Percentiles rank a stretch among this genome's conserved stretches.
Evolutionary conservation across 2,329 filamentous ascomycete species (phyloP).

Genomic region (Ceratocystis smalleyi): DNA sequence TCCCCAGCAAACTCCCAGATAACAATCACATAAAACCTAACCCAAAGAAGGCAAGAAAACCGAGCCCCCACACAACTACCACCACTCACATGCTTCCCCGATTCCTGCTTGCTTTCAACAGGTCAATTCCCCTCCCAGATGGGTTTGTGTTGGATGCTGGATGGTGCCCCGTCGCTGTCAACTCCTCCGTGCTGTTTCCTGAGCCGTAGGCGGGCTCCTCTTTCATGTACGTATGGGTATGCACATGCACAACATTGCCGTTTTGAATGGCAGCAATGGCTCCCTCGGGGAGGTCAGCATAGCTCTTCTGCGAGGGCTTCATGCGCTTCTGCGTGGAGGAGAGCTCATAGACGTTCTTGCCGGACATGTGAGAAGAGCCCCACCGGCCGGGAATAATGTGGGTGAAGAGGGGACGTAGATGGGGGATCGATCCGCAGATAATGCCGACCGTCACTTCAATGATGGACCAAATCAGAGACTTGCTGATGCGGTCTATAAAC

Average conservation of each 20-base stretch:
- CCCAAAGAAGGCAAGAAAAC: neutral
- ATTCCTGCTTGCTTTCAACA: neutral
- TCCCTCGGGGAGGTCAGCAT: neutral
- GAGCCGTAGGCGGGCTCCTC: constrained; percentile 2
- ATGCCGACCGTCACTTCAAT: constrained; percentile 24
- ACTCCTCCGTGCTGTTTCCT: constrained; percentile 9
- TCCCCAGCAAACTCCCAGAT: neutral
- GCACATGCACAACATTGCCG: constrained; percentile 11
- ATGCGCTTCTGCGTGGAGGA: constrained; percentile 1
- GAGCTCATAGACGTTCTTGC: constrained; percentile 11
- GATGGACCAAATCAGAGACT: constrained; percentile 23
- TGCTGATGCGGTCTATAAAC: constrained; percentile 21
- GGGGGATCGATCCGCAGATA: constrained; percentile 24
- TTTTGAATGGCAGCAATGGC: constrained; percentile 3
- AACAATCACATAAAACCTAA: neutral
- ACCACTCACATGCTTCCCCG: neutral
- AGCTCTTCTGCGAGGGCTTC: neutral
- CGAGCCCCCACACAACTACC: neutral
- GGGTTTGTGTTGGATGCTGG: neutral
- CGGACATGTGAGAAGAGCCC: neutral
- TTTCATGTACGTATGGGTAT: constrained; percentile 10
- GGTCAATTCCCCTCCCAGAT: neutral
- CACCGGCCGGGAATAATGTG: constrained; percentile 7
- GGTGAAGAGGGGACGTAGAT: constrained; percentile 21
- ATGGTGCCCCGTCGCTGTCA: neutral